A percentile compares a stretch with the other conserved stretches of the same genome.
phyloP scores from a whole-genome alignment of 345 rosid species.

The Salix suchowensis region DNA sequence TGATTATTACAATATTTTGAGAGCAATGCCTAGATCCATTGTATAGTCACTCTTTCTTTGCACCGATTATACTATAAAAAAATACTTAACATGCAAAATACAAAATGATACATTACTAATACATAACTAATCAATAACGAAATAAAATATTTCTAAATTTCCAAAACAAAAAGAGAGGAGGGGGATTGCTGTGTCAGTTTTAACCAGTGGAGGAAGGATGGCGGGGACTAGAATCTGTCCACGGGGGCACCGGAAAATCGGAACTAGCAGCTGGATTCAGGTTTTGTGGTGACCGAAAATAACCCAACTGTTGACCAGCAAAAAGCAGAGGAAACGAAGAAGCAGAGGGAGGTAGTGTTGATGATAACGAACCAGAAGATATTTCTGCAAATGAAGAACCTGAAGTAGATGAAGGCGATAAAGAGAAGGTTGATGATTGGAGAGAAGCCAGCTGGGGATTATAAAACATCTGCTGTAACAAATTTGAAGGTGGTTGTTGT shows the following conservation, averaged over 20 bases:
- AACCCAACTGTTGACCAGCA: conserved; percentile 26
- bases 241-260: conserved; percentile 11
- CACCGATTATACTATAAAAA: background rate
- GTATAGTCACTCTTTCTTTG: background rate
- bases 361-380: background rate
- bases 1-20: background rate
- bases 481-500: conserved; percentile 17
- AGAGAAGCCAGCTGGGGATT: conserved; percentile 28
- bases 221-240: conserved; percentile 17
- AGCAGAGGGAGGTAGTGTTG: conserved; percentile 2
- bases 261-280: conserved; percentile 4
- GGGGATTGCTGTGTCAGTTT: background rate
- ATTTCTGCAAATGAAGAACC: background rate
- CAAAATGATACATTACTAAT: background rate
- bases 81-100: background rate
- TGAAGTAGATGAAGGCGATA: background rate
- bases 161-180: background rate
- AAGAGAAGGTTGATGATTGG: conserved; percentile 26
- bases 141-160: background rate
- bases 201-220: conserved; percentile 11
- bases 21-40: background rate
- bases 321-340: conserved; percentile 45
- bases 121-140: background rate
- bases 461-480: conserved; percentile 34
- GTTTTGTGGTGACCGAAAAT: conserved; percentile 8